Evolutionary conservation across 345 rosid genomes (phyloP), one percentile per base, ranked within the genome.

Genomic region (Citrus hindsii): DNA sequence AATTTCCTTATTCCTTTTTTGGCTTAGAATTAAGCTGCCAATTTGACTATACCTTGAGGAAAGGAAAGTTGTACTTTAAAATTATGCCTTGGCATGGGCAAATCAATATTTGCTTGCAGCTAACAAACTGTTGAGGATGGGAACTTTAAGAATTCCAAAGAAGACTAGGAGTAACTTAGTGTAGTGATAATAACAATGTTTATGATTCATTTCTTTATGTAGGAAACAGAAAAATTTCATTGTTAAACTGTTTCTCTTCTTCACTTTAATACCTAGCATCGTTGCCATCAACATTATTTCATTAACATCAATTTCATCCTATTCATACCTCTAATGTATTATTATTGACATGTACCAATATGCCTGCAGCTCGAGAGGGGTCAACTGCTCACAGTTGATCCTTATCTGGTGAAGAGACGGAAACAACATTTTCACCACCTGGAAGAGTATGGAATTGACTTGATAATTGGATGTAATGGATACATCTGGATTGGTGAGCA

Each of bases 401-500:
- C 98, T 46, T 94, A 94, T 70, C 85, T 92, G 67, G 89, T 96
- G 69, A 96, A 90, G 87, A 90, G 93, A 85, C 87, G 90, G 77
- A 96, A 92, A 74, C 97, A 83, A 48, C 98, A 96, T 82, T 92
- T 94, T 74, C 94, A 94, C 82, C 82, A 91, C 85, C 83, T 96
- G 32, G 94, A 88, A 71, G 78, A 86, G 74, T 84, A 84, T n/a
- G 98, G 90, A 7, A 84, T 90, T 67, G 98, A 92, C 88, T 80
- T 94, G 87, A 92, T 94, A 78, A 82, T 96, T 4, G 97, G 98
- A 81, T 90, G 92, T 79, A 96, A 96, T 53, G 99, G 99, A n/a
- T 96, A 87, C 77, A 86, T 96, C 74, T 94, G 99, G 98, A 89
- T 96, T 10, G 99, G 98, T 7, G 98, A 94, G 74, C 98, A 92